Evolutionary conservation across 176 grass and related monocot genomes (phyloP), one percentile per base, ranked within the genome.

Genomic region (Thinopyrum elongatum): DNA sequence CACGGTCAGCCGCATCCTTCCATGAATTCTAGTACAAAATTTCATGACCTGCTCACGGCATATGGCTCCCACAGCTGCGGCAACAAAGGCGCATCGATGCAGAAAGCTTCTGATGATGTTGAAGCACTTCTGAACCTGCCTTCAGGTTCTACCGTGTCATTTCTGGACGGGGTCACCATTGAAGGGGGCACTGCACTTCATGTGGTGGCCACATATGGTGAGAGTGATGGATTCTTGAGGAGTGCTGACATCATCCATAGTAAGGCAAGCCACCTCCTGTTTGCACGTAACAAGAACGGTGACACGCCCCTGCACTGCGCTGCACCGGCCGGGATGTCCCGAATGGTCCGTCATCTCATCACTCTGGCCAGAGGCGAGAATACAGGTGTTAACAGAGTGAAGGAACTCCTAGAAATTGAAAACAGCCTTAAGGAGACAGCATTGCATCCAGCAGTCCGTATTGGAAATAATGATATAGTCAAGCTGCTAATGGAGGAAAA

Each of bases 231-330:
- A 34, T 86, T 44, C 64, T 10, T 60, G 64, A 5, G 7, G 7
- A 26, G 84, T 25, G 65, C 65, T 0, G 4, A 17, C 11, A 2
- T 46, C 12, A 62, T 86, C 27, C 7, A 58, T n/a, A 1, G 3
- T 2, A 53, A 6, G n/a, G n/a, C 22, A 6, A 62, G 12, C 1
- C 17, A 80, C 0, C 64, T 80, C 8, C 31, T 59, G 16, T 7
- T 5, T 51, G 0, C 0, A 11, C 69, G 2, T 6, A 70, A 86
- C 4, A 60, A 17, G 1, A 55, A 31, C 0, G 65, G 84, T 0
- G 75, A 86, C 34, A 86, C 76, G 10, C 47, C 84, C 2, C 19
- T 86, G 47, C 75, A 79, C 1, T 60, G 33, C 2, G 76, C 76
- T 17, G 34, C 49, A 1, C 13, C 49, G 34, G 33, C 64, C 3